Conservation (phyloP, 371 early-diverging fungal genomes). For the Mortierella sp. region DNA sequence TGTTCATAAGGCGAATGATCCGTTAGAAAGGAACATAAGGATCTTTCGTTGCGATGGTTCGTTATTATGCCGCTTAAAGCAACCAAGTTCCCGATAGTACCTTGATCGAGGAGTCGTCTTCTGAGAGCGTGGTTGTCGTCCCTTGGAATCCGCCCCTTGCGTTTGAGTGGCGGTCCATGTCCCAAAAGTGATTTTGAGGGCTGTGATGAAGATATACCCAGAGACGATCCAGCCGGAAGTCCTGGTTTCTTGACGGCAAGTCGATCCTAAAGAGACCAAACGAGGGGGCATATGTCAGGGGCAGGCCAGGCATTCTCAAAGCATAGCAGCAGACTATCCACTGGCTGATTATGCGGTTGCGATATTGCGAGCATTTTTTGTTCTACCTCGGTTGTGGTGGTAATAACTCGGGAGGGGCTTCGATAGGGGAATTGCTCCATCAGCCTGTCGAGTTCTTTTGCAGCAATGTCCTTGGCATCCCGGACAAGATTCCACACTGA, state of each 20-base stretch:
- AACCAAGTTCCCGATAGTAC: too few species aligned
- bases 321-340: too few species aligned
- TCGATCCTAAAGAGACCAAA: slow-evolving; percentile 7
- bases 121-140: background rate
- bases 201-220: background rate
- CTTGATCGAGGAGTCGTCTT: slow-evolving; percentile 23
- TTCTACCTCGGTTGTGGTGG: slow-evolving; percentile 19
- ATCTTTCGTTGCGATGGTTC: too few species aligned
- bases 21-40: too few species aligned
- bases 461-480: slow-evolving; percentile 40
- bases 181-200: slow-evolving; percentile 30
- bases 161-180: slow-evolving; percentile 26
- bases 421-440: slow-evolving; percentile 42
- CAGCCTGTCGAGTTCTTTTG: slow-evolving; percentile 39
- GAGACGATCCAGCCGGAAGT: background rate
- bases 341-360: background rate
- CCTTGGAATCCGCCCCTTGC: background rate
- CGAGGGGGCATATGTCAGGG: background rate
- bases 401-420: slow-evolving; percentile 1
- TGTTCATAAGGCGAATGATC: slow-evolving; percentile 4
- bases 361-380: background rate
- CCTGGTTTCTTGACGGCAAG: slow-evolving; percentile 14
- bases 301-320: too few species aligned
- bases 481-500: slow-evolving; percentile 47
- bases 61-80: too few species aligned